These are phyloP conservation scores for Apiospora kogelbergensis DNA, from an alignment of 2,329 filamentous ascomycete species.

Conservation along the genomic window DNA sequence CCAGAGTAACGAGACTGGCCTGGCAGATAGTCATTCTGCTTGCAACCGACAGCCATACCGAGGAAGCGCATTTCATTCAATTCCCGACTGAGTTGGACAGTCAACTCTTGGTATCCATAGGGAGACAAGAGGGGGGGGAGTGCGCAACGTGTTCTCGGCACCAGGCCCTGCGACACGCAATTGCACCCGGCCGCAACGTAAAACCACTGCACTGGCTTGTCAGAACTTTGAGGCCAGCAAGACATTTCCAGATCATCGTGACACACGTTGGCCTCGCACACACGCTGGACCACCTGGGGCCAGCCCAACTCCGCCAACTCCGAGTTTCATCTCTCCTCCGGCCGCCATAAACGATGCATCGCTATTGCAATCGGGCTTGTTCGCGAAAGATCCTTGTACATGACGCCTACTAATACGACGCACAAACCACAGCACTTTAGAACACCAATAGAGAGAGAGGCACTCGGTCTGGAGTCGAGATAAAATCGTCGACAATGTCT, in stretches of 20 bases:
- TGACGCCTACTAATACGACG: constrained; percentile 5
- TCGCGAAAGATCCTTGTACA: constrained; percentile 1
- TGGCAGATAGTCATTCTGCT: background rate
- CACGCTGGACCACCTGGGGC: background rate
- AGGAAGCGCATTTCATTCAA: background rate
- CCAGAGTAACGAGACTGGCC: background rate
- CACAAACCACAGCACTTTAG: background rate
- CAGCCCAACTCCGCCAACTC: background rate
- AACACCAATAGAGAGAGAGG: background rate
- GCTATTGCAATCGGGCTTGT: constrained; percentile 1
- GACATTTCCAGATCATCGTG: constrained; percentile 8
- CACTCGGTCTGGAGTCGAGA: background rate
- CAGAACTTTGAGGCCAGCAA: constrained; percentile 9
- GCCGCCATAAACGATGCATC: background rate
- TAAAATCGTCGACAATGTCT: constrained; percentile 43
- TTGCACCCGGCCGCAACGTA: constrained; percentile 1
- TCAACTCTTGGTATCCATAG: background rate
- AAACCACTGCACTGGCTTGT: background rate
- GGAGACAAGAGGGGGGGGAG: background rate
- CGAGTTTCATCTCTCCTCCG: background rate
- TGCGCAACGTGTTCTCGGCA: background rate
- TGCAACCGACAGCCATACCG: background rate
- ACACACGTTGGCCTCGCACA: constrained; percentile 7
- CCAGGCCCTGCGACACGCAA: background rate
- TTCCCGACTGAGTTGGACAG: background rate